phyloP scores from a whole-genome alignment of 2,329 filamentous ascomycete genomes.

The Rutstroemia sp. region DNA sequence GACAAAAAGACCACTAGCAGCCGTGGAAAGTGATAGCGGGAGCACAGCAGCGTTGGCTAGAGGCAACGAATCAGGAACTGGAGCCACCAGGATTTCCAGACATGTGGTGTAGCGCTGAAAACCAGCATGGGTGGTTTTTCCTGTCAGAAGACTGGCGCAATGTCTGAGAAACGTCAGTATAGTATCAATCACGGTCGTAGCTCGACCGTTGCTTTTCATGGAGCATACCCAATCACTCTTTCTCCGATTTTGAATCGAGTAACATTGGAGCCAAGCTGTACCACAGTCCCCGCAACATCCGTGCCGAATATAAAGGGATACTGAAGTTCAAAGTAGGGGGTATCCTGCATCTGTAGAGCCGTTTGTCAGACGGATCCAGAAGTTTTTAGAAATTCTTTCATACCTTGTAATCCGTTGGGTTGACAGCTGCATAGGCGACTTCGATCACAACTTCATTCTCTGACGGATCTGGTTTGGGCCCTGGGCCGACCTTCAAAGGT shows the following conservation, averaged over 20 bases:
- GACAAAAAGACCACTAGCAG: slow-evolving; percentile 28
- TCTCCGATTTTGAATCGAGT: slow-evolving; percentile 34
- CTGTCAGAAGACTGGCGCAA: slow-evolving; percentile 17
- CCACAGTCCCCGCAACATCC: slow-evolving; percentile 25
- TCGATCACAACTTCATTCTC: slow-evolving; percentile 31
- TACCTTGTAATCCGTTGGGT: slow-evolving; percentile 33
- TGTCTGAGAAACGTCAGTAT: slow-evolving; percentile 14
- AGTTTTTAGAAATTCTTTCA: slow-evolving; percentile 19
- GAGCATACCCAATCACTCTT: slow-evolving; percentile 8
- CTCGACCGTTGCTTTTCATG: no score
- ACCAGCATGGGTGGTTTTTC: slow-evolving; percentile 21
- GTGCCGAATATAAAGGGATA: slow-evolving; percentile 23
- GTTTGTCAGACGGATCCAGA: slow-evolving; percentile 22
- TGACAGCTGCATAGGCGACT: slow-evolving; percentile 32
- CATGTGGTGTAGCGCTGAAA: slow-evolving; percentile 30
- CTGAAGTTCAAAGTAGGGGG: slow-evolving; percentile 3
- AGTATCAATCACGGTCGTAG: no score
- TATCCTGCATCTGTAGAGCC: slow-evolving; percentile 15
- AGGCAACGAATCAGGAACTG: slow-evolving; percentile 28
- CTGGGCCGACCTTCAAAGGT: slow-evolving; percentile 29
- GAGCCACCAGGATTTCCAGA: slow-evolving; percentile 19
- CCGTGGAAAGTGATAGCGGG: slow-evolving; percentile 30
- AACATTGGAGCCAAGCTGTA: slow-evolving; percentile 37
- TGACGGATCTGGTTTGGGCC: slow-evolving; percentile 29
- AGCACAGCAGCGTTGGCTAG: slow-evolving; percentile 30